Base-by-base conservation (phyloP, 805 yeast genomes). In the Spathaspora arborariae region DNA sequence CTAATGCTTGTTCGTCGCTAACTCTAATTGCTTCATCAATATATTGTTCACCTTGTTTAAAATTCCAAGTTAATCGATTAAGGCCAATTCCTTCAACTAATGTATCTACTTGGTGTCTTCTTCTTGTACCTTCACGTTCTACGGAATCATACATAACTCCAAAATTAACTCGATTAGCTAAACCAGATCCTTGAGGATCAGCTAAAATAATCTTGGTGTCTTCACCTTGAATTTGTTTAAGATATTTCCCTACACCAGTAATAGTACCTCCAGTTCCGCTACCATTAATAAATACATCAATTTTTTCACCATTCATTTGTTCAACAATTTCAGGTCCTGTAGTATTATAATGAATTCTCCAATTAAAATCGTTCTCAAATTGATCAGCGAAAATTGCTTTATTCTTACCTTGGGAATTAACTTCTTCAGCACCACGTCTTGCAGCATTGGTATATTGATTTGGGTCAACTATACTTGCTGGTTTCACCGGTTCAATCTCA, bases 201-300 rank as follows among this genome's bases (percentile, higher is more conserved):
- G 97, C 96, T 24, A 94, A 68, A 2, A 88, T 75, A 1, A 85
- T 77, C 39, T 65, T 70, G 0, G 85, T 58, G 0, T 59, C 41
- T 20, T 37, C 18, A 10, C 24, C 39, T 15, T 71, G 45, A 74
- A 79, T 57, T 83, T 88, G 44, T 94, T 86, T 86, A 54, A 92
- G 71, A 64, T 73, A 94, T 49, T 74, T 76, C 1, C 96, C 80
- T 11, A 90, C 92, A 22, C 99, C 99, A 4, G 96, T 75, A 42
- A 92, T 89, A 1, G 99, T 94, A 35, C 99, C 99, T 63, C 96
- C 99, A 0, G 99, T 92, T 9, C 99, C 99, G 27, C 96, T 87
- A 0, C 98, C 98, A 2, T 92, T 79, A 37, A 94, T 82, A 62
- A 92, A 90, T 42, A 75, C 82, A 60, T 89, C 95, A 7, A 92